Conservation (phyloP, 305 asterid species). For the Fraxinus platypoda region DNA sequence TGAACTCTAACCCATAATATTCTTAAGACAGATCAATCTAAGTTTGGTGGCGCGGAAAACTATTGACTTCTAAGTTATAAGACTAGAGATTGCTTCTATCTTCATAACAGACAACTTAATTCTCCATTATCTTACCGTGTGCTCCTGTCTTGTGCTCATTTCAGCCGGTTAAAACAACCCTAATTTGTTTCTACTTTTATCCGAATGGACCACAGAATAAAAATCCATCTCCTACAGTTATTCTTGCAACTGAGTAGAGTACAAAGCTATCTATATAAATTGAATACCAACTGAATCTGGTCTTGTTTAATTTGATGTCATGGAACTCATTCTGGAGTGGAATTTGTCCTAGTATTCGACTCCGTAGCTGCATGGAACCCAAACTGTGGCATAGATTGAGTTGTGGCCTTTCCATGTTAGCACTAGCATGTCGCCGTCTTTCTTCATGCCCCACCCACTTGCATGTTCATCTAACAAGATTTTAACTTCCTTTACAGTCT, state of each 20-base stretch:
- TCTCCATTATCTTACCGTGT: slow-evolving; percentile 10
- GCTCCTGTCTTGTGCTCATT: slow-evolving; percentile 10
- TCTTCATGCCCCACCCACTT: slow-evolving; percentile 90
- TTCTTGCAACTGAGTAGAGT: neutral
- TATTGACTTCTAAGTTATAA: neutral
- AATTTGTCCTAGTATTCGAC: slow-evolving; percentile 2
- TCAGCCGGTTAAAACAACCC: neutral
- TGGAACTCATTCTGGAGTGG: neutral
- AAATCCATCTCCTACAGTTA: neutral
- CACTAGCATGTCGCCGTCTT: slow-evolving; percentile 59
- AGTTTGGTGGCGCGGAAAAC: neutral
- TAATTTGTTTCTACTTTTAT: slow-evolving; percentile 10
- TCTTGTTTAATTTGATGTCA: neutral
- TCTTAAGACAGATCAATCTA: neutral
- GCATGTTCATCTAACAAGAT: slow-evolving; percentile 66
- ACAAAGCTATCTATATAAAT: neutral
- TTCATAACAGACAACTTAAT: slow-evolving; percentile 10
- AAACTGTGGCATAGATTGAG: slow-evolving; percentile 57
- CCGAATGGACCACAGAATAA: neutral
- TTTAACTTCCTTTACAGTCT: slow-evolving; percentile 56
- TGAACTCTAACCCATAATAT: neutral
- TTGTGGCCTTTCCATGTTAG: slow-evolving; percentile 88
- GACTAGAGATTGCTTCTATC: neutral
- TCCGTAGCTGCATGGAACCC: slow-evolving; percentile 41
- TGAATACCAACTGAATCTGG: neutral